These are phyloP conservation scores for Ophiostoma sp. DNA, from an alignment of 2,329 filamentous ascomycete genomes.

Conservation along the genomic window DNA sequence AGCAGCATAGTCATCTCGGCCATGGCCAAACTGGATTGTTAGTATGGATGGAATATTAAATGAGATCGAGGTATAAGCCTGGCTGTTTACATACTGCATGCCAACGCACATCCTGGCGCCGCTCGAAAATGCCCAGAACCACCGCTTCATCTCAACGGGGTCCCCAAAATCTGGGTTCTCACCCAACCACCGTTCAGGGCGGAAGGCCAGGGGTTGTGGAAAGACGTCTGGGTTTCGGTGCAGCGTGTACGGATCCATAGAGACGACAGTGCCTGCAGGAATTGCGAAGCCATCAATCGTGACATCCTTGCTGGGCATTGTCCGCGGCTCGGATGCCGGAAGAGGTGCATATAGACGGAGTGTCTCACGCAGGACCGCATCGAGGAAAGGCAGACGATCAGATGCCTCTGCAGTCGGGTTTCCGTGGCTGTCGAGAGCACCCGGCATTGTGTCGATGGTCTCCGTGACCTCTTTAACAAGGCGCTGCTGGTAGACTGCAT, in stretches of 20 bases:
- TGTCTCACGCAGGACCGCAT: conserved; percentile 48
- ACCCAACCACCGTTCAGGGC: conserved; percentile 30
- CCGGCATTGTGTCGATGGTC: background rate
- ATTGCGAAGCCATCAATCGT: conserved; percentile 29
- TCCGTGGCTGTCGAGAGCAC: conserved; percentile 29
- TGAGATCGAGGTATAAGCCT: background rate
- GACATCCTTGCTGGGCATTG: conserved; percentile 31
- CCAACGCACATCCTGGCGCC: conserved; percentile 65
- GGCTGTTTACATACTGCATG: conserved; percentile 22
- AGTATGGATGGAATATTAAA: background rate
- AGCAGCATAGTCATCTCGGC: conserved; percentile 47
- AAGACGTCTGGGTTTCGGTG: conserved; percentile 31
- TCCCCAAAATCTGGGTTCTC: conserved; percentile 18
- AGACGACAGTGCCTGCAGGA: conserved; percentile 28
- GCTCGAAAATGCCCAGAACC: conserved; percentile 63
- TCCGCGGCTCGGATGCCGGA: conserved; percentile 48
- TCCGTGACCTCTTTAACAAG: conserved; percentile 40
- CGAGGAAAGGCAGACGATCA: conserved; percentile 41
- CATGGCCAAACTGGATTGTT: conserved; percentile 38
- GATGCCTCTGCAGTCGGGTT: conserved; percentile 35
- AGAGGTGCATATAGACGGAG: conserved; percentile 47
- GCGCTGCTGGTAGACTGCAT: conserved; percentile 41
- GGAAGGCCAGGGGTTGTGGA: conserved; percentile 28
- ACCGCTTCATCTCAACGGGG: conserved; percentile 33
- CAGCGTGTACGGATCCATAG: conserved; percentile 30